Percentiles rank a stretch among this genome's conserved stretches.
Evolutionary conservation across 306 rosid genomes (phyloP).

Genomic region (Boehmeria nivea): DNA sequence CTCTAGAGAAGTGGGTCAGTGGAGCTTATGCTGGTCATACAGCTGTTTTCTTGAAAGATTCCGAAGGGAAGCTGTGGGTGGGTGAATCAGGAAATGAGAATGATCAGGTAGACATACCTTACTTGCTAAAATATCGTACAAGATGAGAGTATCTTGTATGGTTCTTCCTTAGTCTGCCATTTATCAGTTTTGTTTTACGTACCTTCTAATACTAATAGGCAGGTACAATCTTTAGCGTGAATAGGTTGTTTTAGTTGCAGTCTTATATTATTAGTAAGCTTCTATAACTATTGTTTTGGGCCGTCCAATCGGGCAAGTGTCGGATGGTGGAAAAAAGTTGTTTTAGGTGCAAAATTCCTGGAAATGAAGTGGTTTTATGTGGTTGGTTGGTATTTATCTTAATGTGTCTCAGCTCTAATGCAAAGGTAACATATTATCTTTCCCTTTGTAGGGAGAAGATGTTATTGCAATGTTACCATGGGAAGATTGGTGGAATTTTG

Average conservation of each 20-base stretch:
- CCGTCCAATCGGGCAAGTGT: no score
- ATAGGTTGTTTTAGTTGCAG: no score
- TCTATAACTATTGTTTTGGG: no score
- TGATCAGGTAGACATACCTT: slow-evolving; percentile 51
- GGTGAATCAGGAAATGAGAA: slow-evolving; percentile 93
- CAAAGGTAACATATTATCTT: slow-evolving; percentile 11
- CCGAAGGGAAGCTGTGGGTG: slow-evolving; percentile 87
- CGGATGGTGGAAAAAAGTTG: not conserved
- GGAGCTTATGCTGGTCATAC: slow-evolving; percentile 93
- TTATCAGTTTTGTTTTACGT: no score
- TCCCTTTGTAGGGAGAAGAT: slow-evolving; percentile 77
- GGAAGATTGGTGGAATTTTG: slow-evolving; percentile 98
- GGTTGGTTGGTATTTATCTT: not conserved
- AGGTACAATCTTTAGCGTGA: no score
- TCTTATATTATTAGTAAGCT: no score
- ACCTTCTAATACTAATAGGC: no score
- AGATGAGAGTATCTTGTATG: no score
- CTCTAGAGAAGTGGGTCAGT: slow-evolving; percentile 93
- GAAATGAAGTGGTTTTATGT: not conserved
- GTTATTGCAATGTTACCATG: slow-evolving; percentile 74
- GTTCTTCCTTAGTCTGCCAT: no score
- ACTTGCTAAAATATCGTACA: no score
- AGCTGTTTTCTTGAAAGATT: slow-evolving; percentile 89
- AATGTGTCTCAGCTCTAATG: slow-evolving; percentile 1
- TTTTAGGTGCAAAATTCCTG: not conserved